Percentiles rank a stretch among this genome's conserved stretches.
Conservation (phyloP, 2,329 filamentous ascomycete species). For the Colletotrichum tropicicola region DNA sequence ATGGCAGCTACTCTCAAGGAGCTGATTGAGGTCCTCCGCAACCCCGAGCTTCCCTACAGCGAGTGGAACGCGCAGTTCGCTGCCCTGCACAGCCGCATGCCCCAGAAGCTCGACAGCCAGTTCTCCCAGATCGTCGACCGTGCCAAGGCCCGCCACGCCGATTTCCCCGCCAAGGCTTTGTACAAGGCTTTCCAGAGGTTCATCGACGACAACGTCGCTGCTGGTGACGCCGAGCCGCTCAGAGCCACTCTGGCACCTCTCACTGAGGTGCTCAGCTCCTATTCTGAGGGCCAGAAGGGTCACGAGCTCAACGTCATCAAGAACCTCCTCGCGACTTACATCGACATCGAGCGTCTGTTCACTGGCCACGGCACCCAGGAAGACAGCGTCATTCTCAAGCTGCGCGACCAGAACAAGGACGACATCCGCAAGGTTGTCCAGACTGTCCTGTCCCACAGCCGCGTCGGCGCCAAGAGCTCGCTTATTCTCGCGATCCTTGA, state of each 20-base stretch:
- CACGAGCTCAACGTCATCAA: conserved; percentile 89
- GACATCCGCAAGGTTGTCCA: conserved; percentile 86
- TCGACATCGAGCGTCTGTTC: conserved; percentile 86
- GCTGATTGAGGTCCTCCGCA: conserved; percentile 87
- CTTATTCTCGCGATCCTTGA: conserved; percentile 91
- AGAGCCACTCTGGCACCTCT: conserved; percentile 79
- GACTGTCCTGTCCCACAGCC: conserved; percentile 91
- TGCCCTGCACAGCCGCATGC: conserved; percentile 96
- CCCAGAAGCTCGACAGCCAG: conserved; percentile 85
- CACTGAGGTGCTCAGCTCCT: conserved; percentile 79
- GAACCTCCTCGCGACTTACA: conserved; percentile 82
- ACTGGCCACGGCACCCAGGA: conserved; percentile 85
- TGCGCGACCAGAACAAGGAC: conserved; percentile 97
- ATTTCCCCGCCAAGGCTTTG: conserved; percentile 93
- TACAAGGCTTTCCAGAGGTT: conserved; percentile 87
- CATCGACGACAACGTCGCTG: conserved; percentile 83
- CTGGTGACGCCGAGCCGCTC: conserved; percentile 77
- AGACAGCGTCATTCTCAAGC: conserved; percentile 91
- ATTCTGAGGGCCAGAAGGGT: conserved; percentile 87
- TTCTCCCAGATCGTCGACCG: conserved; percentile 89
- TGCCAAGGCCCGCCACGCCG: conserved; percentile 77
- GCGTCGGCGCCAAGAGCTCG: conserved; percentile 92
- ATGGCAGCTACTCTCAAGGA: conserved; percentile 89
- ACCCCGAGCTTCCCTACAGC: conserved; percentile 91
- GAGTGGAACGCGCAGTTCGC: conserved; percentile 97